phyloP scores from a whole-genome alignment of 768 basidiomycete genomes.

The Daedaleopsis sinensis region DNA sequence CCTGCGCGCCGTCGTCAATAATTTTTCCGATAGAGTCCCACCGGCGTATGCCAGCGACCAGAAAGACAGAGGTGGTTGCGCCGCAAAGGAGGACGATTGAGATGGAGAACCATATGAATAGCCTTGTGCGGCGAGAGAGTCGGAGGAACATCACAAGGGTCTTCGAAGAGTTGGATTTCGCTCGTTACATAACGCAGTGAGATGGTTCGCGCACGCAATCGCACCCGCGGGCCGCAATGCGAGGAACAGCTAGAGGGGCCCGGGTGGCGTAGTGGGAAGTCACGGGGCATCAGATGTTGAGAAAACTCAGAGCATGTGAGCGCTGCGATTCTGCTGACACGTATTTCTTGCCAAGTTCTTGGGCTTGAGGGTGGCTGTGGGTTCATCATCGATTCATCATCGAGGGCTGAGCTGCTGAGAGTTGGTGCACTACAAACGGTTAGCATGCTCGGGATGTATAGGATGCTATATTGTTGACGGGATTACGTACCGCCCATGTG shows the following conservation, averaged over 20 bases:
- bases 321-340: too few relatives aligned
- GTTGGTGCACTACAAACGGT: background rate
- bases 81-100: background rate
- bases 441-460: background rate
- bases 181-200: too few relatives aligned
- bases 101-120: slow-evolving; percentile 3
- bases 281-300: too few relatives aligned
- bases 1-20: background rate
- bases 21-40: background rate
- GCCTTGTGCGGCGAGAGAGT: background rate
- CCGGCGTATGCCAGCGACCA: background rate
- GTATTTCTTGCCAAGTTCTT: too few relatives aligned
- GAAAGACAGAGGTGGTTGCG: background rate
- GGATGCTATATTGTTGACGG: background rate
- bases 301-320: too few relatives aligned
- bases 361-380: background rate
- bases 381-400: background rate
- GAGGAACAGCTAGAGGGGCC: too few relatives aligned
- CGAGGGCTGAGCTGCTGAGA: background rate
- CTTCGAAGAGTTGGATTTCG: too few relatives aligned
- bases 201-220: too few relatives aligned
- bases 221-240: too few relatives aligned
- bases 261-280: too few relatives aligned
- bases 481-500: background rate
- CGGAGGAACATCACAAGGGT: too few relatives aligned